A percentile compares a stretch with the other conserved stretches of the same genome.
Conservation (phyloP, 495 filamentous ascomycete genomes). For the Staphylotrichum tortipilum region DNA sequence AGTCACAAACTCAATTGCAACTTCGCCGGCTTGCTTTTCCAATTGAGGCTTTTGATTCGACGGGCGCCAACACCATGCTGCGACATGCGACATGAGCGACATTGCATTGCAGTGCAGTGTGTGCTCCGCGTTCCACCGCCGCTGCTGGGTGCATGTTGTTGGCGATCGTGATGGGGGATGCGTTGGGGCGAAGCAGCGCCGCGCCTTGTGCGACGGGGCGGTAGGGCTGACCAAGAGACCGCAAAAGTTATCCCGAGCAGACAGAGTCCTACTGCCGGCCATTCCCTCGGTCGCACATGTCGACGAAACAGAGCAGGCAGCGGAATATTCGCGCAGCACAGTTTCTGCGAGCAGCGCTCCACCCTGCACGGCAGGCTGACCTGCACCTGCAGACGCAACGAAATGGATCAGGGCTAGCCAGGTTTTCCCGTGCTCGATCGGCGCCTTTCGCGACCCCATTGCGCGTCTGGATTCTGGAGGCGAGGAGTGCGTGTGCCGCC, state of each 20-base stretch:
- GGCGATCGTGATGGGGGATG: too few relatives aligned
- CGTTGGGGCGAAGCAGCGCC: too few relatives aligned
- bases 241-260: too few relatives aligned
- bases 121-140: too few relatives aligned
- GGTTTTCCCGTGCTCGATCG: background rate
- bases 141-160: too few relatives aligned
- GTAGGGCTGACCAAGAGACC: too few relatives aligned
- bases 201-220: too few relatives aligned
- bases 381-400: background rate
- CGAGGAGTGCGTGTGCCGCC: background rate
- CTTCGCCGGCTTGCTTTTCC: background rate
- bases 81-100: background rate
- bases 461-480: slow-evolving; percentile 9
- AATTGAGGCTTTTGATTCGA: slow-evolving; percentile 26
- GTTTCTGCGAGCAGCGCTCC: too few relatives aligned
- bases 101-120: too few relatives aligned
- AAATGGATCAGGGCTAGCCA: background rate
- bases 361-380: background rate
- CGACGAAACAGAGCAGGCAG: too few relatives aligned
- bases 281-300: background rate
- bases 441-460: slow-evolving; percentile 11
- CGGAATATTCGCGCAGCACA: background rate
- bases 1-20: slow-evolving; percentile 27
- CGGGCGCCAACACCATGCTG: background rate
- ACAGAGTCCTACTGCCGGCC: background rate